Evolutionary conservation across 257 asterid species (phyloP).

Genomic region (Salvia rosmarinus): DNA sequence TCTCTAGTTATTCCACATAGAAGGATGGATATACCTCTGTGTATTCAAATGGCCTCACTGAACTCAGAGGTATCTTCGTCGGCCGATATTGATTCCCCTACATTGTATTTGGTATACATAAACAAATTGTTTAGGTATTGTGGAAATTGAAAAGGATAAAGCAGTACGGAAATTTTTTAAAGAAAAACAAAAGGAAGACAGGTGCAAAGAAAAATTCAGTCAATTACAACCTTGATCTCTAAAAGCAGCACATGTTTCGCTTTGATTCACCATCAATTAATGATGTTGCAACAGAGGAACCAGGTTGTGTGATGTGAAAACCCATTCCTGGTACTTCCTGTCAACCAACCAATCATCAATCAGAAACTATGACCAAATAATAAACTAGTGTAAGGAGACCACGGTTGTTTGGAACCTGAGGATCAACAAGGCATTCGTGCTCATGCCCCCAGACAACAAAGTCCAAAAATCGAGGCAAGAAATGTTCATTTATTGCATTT

Average conservation of each 20-base stretch:
- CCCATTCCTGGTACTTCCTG: constrained; percentile 99
- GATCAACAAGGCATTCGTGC: constrained; percentile 98
- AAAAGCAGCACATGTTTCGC: constrained; percentile 90
- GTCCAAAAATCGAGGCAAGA: constrained; percentile 93
- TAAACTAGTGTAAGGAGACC: constrained; percentile 26
- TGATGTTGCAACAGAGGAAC: constrained; percentile 97
- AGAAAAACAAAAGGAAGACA: not conserved
- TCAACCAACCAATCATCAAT: constrained; percentile 35
- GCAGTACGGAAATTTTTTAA: not conserved
- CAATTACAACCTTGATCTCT: constrained; percentile 79
- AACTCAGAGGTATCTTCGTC: constrained; percentile 85
- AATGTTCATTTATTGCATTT: constrained; percentile 97
- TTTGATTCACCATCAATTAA: constrained; percentile 98
- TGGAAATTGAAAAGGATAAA: not conserved
- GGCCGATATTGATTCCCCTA: constrained; percentile 98
- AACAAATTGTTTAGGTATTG: constrained; percentile 13
- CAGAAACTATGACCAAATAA: constrained; percentile 29
- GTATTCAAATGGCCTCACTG: constrained; percentile 96
- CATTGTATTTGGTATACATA: constrained; percentile 33
- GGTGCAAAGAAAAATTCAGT: constrained; percentile 22
- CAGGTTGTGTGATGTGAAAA: constrained; percentile 98
- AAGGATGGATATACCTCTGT: constrained; percentile 67
- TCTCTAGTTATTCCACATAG: constrained; percentile 32
- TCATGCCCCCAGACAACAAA: constrained; percentile 99
- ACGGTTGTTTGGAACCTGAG: constrained; percentile 63